phyloP scores from a whole-genome alignment of 176 grass and related monocot genomes.

The Ensete ventricosum region DNA sequence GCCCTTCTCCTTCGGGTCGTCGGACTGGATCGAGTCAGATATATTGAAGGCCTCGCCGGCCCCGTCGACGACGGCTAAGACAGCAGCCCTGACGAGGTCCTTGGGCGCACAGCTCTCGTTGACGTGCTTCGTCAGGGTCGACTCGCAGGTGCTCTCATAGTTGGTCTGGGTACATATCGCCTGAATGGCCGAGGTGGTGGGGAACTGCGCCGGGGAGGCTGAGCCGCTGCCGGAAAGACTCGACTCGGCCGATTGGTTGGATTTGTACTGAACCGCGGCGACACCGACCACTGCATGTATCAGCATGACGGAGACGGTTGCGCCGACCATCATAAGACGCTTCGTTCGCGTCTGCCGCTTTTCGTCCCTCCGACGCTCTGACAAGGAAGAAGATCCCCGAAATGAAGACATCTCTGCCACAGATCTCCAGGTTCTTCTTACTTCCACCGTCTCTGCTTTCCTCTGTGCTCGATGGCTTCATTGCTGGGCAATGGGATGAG shows the following conservation, averaged over 20 bases:
- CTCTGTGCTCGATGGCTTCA: slow-evolving; percentile 39
- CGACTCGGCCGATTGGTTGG: slow-evolving; percentile 18
- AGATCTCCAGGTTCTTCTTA: neutral
- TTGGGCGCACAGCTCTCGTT: slow-evolving; percentile 46
- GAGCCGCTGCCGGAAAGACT: neutral
- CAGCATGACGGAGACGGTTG: slow-evolving; percentile 30
- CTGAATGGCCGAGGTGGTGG: slow-evolving; percentile 31
- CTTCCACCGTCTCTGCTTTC: slow-evolving; percentile 23
- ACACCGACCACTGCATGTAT: slow-evolving; percentile 33
- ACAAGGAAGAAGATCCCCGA: slow-evolving; percentile 67
- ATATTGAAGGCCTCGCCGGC: slow-evolving; percentile 41
- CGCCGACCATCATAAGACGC: slow-evolving; percentile 44
- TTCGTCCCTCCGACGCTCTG: slow-evolving; percentile 66
- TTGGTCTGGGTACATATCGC: slow-evolving; percentile 46
- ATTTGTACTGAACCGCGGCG: slow-evolving; percentile 24
- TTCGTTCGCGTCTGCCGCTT: slow-evolving; percentile 39
- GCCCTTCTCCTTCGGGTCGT: slow-evolving; percentile 45
- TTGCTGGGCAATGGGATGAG: slow-evolving; percentile 41
- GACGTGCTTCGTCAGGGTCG: slow-evolving; percentile 39
- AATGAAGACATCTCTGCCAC: slow-evolving; percentile 55
- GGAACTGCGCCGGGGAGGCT: neutral
- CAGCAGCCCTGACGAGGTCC: slow-evolving; percentile 39
- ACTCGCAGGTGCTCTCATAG: slow-evolving; percentile 43
- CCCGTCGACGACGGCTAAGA: slow-evolving; percentile 42
- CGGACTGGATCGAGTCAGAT: slow-evolving; percentile 40